phyloP scores from a whole-genome alignment of 2,329 filamentous ascomycete genomes.

The Colletotrichum salicis region DNA sequence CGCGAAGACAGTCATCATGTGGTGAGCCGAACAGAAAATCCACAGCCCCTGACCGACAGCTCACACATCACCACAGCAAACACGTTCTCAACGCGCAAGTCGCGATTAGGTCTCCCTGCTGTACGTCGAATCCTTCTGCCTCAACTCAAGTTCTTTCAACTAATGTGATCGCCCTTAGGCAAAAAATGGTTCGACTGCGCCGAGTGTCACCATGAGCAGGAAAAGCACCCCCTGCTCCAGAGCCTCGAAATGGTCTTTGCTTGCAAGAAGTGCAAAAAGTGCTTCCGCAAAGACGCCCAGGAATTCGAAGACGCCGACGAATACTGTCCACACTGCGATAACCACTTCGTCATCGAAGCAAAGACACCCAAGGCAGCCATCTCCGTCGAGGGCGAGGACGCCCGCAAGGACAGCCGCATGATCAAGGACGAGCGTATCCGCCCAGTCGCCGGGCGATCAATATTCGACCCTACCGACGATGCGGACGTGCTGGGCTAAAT shows the following conservation, averaged over 20 bases:
- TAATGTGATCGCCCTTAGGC: constrained; percentile 60
- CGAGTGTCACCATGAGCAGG: constrained; percentile 88
- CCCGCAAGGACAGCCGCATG: constrained; percentile 87
- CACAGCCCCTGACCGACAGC: constrained; percentile 5
- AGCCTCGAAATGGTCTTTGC: constrained; percentile 90
- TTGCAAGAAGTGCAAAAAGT: constrained; percentile 99
- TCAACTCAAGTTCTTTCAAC: constrained; percentile 15
- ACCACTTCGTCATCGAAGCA: constrained; percentile 96
- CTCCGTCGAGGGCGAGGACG: constrained; percentile 91
- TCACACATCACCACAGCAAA: constrained; percentile 70
- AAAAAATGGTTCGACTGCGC: constrained; percentile 99
- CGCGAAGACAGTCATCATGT: constrained; percentile 43
- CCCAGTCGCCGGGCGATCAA: constrained; percentile 66
- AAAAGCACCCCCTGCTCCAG: constrained; percentile 80
- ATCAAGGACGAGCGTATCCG: constrained; percentile 87
- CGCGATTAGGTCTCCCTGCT: constrained; percentile 93
- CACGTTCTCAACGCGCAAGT: constrained; percentile 99
- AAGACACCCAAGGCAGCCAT: constrained; percentile 83
- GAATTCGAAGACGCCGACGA: constrained; percentile 98
- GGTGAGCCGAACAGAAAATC: constrained; percentile 43
- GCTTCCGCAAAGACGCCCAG: constrained; percentile 91
- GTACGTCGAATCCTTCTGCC: constrained; percentile 61
- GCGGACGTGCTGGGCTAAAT: constrained; percentile 79
- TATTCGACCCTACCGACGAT: constrained; percentile 80
- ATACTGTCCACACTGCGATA: constrained; percentile 99